These are phyloP conservation scores for Nasturtium officinale DNA, from an alignment of 345 rosid genomes.

Conservation along the genomic window DNA sequence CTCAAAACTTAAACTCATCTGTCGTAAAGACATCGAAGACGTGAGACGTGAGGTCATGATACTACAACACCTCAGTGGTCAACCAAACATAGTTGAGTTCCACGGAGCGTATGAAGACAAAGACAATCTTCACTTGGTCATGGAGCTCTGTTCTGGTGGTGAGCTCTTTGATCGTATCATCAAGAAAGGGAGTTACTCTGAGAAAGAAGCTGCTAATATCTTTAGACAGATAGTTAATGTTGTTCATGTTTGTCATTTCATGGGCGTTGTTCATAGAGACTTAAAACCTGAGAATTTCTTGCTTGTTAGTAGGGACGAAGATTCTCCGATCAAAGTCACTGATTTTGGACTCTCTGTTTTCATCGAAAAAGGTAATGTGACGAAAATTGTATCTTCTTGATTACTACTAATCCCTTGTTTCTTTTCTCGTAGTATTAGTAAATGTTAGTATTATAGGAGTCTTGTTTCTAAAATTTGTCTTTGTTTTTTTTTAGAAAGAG, in stretches of 20 bases:
- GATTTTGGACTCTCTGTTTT: slow-evolving; percentile 92
- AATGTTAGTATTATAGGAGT: neutral
- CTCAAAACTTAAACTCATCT: slow-evolving; percentile 60
- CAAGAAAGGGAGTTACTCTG: slow-evolving; percentile 71
- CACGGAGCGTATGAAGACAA: slow-evolving; percentile 78
- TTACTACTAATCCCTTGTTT: neutral
- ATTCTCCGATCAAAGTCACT: slow-evolving; percentile 68
- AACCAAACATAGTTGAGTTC: slow-evolving; percentile 87
- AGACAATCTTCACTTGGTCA: slow-evolving; percentile 65
- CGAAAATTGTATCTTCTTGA: neutral
- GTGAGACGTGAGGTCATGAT: slow-evolving; percentile 77
- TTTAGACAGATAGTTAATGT: slow-evolving; percentile 78
- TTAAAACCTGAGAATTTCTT: slow-evolving; percentile 97
- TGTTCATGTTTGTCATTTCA: slow-evolving; percentile 87
- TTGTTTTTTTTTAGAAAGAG: neutral
- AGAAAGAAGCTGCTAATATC: slow-evolving; percentile 75
- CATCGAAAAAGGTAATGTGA: slow-evolving; percentile 76
- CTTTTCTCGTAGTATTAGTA: neutral
- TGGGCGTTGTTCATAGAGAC: slow-evolving; percentile 94
- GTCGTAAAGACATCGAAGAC: slow-evolving; percentile 57
- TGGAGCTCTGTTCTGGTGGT: slow-evolving; percentile 96
- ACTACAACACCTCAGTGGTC: slow-evolving; percentile 79
- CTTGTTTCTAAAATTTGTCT: slow-evolving; percentile 15
- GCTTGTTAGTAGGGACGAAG: slow-evolving; percentile 54
- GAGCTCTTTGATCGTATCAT: slow-evolving; percentile 90